These are phyloP conservation scores for Scedosporium dehoogii DNA, from an alignment of 2,329 filamentous ascomycete genomes.

Conservation along the genomic window DNA sequence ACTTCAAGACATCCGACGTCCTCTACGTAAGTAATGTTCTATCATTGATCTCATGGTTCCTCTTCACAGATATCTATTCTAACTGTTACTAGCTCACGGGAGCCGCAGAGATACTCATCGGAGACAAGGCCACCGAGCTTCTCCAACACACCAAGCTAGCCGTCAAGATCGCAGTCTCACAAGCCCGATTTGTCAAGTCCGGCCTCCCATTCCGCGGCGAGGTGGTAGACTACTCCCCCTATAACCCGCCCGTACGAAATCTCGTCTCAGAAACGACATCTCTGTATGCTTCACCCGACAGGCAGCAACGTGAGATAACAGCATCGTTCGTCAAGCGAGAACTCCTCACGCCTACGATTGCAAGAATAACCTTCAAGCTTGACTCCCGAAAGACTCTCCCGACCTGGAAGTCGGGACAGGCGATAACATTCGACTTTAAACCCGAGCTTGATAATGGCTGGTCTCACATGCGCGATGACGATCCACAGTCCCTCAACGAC, in stretches of 20 bases:
- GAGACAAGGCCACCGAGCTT: conserved; percentile 47
- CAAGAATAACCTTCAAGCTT: conserved; percentile 47
- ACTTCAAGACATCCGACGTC: conserved; percentile 62
- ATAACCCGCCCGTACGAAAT: conserved; percentile 65
- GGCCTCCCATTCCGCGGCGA: conserved; percentile 60
- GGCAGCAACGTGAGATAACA: conserved; percentile 14
- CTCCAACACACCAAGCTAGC: conserved; percentile 64
- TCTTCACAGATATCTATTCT: not conserved
- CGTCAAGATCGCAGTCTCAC: conserved; percentile 54
- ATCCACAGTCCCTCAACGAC: conserved; percentile 72
- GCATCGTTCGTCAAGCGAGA: conserved; percentile 52
- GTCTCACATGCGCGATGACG: conserved; percentile 73
- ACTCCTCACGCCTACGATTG: conserved; percentile 54
- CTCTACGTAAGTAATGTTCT: conserved; percentile 40
- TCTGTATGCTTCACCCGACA: not conserved
- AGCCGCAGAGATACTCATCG: conserved; percentile 53
- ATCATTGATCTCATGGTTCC: not conserved
- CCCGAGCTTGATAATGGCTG: conserved; percentile 62
- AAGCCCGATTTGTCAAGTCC: conserved; percentile 50
- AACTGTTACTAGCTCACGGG: conserved; percentile 44
- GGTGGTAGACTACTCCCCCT: conserved; percentile 55
- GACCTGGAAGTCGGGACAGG: conserved; percentile 60
- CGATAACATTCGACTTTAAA: conserved; percentile 57
- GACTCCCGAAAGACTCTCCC: conserved; percentile 14
- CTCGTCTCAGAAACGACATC: conserved; percentile 45